These are phyloP conservation scores for Chaetomium sp. DNA, from an alignment of 2,329 filamentous ascomycete genomes.

Conservation along the genomic window DNA sequence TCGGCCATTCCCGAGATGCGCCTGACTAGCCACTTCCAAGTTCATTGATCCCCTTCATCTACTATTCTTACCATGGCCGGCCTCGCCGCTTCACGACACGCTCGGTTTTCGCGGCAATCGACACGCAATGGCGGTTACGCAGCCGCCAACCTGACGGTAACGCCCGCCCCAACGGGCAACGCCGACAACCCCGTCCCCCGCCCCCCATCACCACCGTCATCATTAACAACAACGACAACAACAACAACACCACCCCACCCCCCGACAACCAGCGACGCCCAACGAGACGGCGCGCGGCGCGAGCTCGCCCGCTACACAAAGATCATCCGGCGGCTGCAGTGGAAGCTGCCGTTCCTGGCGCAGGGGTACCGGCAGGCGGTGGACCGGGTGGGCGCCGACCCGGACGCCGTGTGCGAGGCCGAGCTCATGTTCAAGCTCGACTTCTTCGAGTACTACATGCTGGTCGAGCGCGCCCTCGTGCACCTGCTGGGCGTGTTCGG, in stretches of 20 bases:
- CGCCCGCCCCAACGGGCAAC: conserved; percentile 14
- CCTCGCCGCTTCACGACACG: conserved; percentile 30
- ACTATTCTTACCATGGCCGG: conserved; percentile 18
- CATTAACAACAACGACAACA: not conserved
- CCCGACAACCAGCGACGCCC: not conserved
- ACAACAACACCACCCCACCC: not conserved
- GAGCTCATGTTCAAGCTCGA: conserved; percentile 77
- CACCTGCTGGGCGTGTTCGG: conserved; percentile 67
- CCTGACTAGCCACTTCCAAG: not conserved
- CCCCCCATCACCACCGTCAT: not conserved
- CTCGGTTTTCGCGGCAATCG: conserved; percentile 12
- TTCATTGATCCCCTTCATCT: not conserved
- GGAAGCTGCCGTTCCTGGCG: conserved; percentile 65
- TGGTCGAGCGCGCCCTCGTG: conserved; percentile 71
- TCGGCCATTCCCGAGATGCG: not conserved
- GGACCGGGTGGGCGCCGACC: conserved; percentile 42
- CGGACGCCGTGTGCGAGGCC: conserved; percentile 46
- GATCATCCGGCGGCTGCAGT: conserved; percentile 61
- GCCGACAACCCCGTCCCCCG: not conserved
- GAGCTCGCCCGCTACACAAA: conserved; percentile 62
- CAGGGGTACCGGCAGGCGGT: conserved; percentile 57
- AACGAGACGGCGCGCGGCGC: conserved; percentile 22
- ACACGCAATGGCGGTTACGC: not conserved
- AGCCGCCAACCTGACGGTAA: conserved; percentile 14
- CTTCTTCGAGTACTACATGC: conserved; percentile 75